A percentile compares a stretch with the other conserved stretches of the same genome.
Conservation (phyloP, 306 rosid genomes). For the Cicer judaicum region DNA sequence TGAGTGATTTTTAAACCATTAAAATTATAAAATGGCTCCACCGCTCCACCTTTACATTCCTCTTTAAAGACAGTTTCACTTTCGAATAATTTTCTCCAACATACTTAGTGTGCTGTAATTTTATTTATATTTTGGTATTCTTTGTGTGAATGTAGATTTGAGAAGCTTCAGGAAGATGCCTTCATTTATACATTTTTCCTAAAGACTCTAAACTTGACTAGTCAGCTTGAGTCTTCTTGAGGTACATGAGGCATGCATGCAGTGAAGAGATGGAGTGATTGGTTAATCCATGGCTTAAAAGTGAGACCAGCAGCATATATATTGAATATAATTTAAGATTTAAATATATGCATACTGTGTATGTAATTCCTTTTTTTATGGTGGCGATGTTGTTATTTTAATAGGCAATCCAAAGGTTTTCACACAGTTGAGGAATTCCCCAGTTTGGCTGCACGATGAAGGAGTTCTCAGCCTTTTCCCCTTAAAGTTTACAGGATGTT, state of each 20-base stretch:
- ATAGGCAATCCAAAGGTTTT: neutral
- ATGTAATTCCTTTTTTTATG: neutral
- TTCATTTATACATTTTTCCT: slow-evolving; percentile 66
- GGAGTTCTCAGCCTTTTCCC: neutral
- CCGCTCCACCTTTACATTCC: neutral
- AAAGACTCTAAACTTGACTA: slow-evolving; percentile 65
- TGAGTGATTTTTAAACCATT: neutral
- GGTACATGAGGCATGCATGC: neutral
- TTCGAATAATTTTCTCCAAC: too few species aligned
- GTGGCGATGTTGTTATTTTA: too few species aligned
- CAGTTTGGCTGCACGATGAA: neutral
- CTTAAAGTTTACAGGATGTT: neutral
- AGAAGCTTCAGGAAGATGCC: slow-evolving; percentile 88
- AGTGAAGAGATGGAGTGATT: slow-evolving; percentile 4
- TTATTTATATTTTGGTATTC: neutral
- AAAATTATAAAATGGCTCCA: neutral
- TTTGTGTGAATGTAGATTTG: slow-evolving; percentile 63
- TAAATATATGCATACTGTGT: neutral
- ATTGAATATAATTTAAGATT: neutral
- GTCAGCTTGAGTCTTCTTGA: slow-evolving; percentile 14
- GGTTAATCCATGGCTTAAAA: slow-evolving; percentile 2
- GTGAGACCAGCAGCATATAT: slow-evolving; percentile 24
- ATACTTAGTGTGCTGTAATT: neutral
- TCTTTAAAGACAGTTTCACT: neutral
- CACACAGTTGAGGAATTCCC: slow-evolving; percentile 5